Evolutionary conservation across 805 yeast species (phyloP).

Genomic region (Candida fluviatilis): DNA sequence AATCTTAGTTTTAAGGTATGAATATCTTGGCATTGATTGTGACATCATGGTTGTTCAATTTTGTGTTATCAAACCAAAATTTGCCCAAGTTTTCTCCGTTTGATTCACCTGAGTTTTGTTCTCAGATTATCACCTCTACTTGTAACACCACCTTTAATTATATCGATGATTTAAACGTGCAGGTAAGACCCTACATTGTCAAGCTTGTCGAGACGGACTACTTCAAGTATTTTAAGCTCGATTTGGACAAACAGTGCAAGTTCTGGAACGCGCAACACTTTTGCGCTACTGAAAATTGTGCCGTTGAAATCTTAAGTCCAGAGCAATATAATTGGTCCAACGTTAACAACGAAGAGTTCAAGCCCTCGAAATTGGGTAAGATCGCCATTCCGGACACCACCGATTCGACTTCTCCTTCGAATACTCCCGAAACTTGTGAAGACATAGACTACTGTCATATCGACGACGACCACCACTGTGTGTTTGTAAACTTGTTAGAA

Average conservation of each 20-base stretch:
- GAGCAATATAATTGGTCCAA: conserved; percentile 70
- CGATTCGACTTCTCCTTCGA: conserved; percentile 8
- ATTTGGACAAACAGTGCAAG: conserved; percentile 79
- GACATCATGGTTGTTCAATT: background rate
- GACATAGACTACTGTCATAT: conserved; percentile 68
- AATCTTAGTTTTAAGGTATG: background rate
- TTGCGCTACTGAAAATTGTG: conserved; percentile 85
- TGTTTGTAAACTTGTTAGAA: conserved; percentile 76
- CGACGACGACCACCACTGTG: conserved; percentile 65
- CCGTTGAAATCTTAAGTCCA: conserved; percentile 68
- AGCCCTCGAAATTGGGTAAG: conserved; percentile 64
- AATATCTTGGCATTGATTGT: background rate
- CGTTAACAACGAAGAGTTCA: conserved; percentile 51
- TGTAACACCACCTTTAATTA: conserved; percentile 44
- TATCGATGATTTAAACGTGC: conserved; percentile 33
- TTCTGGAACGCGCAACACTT: conserved; percentile 80
- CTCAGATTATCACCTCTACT: conserved; percentile 40
- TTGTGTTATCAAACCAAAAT: background rate
- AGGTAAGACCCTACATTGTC: conserved; percentile 46
- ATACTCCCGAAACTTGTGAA: conserved; percentile 22
- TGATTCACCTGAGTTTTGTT: conserved; percentile 41
- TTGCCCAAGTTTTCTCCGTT: conserved; percentile 28
- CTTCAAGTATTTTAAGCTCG: conserved; percentile 83
- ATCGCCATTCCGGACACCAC: conserved; percentile 21
- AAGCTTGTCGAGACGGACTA: conserved; percentile 68